A percentile compares a stretch with the other conserved stretches of the same genome.
Conservation (phyloP, 2,329 filamentous ascomycete genomes). For the Talaromyces verruculosus region DNA sequence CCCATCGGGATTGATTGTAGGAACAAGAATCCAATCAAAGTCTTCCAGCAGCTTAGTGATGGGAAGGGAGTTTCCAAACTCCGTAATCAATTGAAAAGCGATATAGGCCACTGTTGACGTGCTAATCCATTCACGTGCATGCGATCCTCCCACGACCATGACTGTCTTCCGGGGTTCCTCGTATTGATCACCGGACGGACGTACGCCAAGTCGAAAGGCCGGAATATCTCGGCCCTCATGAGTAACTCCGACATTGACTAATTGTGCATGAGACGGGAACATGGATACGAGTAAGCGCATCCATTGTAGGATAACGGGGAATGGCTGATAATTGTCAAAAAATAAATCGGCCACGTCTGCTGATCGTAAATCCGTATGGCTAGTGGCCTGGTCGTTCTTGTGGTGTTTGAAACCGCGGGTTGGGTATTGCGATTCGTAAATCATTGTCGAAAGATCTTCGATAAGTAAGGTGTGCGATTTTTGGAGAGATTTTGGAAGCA, state of each 20-base stretch:
- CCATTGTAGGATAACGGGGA: conserved; percentile 84
- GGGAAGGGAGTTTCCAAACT: conserved; percentile 68
- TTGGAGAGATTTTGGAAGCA: conserved; percentile 74
- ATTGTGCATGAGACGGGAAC: conserved; percentile 76
- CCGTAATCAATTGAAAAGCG: conserved; percentile 82
- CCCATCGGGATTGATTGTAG: conserved; percentile 88
- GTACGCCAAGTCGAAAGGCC: conserved; percentile 72
- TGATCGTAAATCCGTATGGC: conserved; percentile 22
- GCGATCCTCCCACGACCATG: conserved; percentile 79
- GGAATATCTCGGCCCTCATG: conserved; percentile 85
- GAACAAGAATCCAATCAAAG: conserved; percentile 86
- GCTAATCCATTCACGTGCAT: conserved; percentile 95
- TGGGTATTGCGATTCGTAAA: conserved; percentile 61
- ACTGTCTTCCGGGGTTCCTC: conserved; percentile 67
- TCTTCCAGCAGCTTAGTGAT: conserved; percentile 77
- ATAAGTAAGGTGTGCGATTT: conserved; percentile 73
- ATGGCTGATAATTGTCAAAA: conserved; percentile 87
- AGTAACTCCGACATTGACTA: conserved; percentile 76
- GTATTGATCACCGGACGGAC: conserved; percentile 48
- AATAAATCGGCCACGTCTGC: conserved; percentile 64
- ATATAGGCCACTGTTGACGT: conserved; percentile 88
- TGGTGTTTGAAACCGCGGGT: conserved; percentile 30
- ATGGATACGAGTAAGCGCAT: conserved; percentile 86
- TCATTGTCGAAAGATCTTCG: conserved; percentile 72
- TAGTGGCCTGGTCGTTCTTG: neutral